Base-by-base conservation (phyloP, 164 flowering plant genomes). In the Annona squamosa region DNA sequence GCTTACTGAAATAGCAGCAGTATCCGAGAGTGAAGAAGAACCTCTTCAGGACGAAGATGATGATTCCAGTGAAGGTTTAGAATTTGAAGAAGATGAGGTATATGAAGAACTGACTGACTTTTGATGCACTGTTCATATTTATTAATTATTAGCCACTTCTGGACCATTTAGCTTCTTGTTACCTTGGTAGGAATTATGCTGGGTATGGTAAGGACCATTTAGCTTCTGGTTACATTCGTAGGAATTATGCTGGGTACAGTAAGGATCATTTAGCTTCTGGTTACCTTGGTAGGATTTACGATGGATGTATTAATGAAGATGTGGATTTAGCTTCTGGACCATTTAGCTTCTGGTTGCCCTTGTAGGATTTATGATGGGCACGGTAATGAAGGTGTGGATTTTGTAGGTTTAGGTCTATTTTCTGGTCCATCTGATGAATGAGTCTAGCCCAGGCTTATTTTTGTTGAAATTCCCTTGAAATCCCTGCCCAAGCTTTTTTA, bases 11-110 rank as follows among this genome's bases (percentile, higher is more conserved):
- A 73, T 68, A 46, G 65, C 69, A 48, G 63, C 56, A 9, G 79
- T 68, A 18, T 68, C 73, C 12, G 79, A 69, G 63, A 77, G 76
- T 64, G 76, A 77, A 2, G 79, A 73, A 41, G 75, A 77, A 69
- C 42, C 65, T 62, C 19, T 63, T 69, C 73, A 69, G 41, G 75
- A 72, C 3, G 74, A 72, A 48, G 79, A 73, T 4, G 73, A 73
- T 57, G 69, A 44, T 68, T 62, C 72, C 16, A 65, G 65, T 69
- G 48, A 63, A 26, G 57, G 48, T 18, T 48, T 37, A 37, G 17
- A 47, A 7, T 74, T 71, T 67, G 4, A 41, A 37, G 66, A 19
- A 13, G 71, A 76, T 46, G 78, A 76, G 74, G 78, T 71, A 59
- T 45, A 17, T 17, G 59, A 65, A 16, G 26, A 42, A 13, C 44